Percentiles rank a stretch among this genome's conserved stretches.
These are phyloP conservation scores for Garcia nutans DNA, from an alignment of 345 rosid genomes.

Conservation along the genomic window DNA sequence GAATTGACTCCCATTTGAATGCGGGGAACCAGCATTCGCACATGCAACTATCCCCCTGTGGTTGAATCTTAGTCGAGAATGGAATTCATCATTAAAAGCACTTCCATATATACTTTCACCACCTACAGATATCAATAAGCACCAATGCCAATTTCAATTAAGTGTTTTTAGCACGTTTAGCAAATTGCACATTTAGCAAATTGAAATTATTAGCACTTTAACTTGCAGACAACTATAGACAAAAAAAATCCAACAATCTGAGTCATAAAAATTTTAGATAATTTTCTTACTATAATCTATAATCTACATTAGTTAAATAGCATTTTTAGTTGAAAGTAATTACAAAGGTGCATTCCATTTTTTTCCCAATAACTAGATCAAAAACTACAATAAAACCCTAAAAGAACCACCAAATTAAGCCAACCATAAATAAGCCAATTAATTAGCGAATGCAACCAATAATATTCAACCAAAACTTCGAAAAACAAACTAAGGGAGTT, in stretches of 20 bases:
- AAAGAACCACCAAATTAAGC: background rate
- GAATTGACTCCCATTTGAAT: conserved; percentile 93
- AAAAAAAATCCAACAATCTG: too few species aligned
- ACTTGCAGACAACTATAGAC: background rate
- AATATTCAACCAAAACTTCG: background rate
- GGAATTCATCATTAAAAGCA: conserved; percentile 72
- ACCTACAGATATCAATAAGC: conserved; percentile 38
- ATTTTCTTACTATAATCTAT: background rate
- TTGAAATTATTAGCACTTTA: background rate
- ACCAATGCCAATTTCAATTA: background rate
- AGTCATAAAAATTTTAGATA: background rate
- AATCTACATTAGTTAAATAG: too few species aligned
- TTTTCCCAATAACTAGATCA: too few species aligned
- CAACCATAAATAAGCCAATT: background rate
- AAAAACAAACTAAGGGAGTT: too few species aligned
- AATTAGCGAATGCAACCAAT: background rate
- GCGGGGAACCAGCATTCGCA: conserved; percentile 79
- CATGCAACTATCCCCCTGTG: conserved; percentile 91
- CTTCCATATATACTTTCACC: conserved; percentile 86
- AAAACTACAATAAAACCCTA: background rate
- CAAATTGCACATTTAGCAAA: background rate
- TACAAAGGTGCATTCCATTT: too few species aligned
- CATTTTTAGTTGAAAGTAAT: too few species aligned
- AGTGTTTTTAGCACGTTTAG: background rate
- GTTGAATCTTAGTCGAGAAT: conserved; percentile 82